Evolutionary conservation across 2,329 filamentous ascomycete genomes (phyloP).

Genomic region (Bipolaris cookei): DNA sequence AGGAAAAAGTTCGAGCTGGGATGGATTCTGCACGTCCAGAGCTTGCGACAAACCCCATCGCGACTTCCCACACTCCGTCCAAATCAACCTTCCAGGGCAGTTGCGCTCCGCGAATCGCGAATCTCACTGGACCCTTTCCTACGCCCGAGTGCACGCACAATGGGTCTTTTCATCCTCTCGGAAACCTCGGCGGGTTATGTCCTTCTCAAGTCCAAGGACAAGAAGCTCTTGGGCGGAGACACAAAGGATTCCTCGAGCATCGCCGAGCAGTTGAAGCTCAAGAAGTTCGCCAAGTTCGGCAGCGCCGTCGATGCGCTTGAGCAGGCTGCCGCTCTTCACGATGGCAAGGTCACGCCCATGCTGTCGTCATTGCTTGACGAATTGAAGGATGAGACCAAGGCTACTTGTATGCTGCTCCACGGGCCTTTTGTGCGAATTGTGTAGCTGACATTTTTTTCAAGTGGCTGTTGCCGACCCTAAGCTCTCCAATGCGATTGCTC

Average conservation of each 20-base stretch:
- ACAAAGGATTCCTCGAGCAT: constrained; percentile 82
- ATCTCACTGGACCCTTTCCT: constrained; percentile 10
- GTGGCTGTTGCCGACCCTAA: constrained; percentile 92
- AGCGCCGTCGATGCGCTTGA: constrained; percentile 88
- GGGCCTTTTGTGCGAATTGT: neutral
- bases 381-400: constrained; percentile 97
- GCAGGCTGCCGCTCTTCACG: constrained; percentile 77
- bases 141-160: constrained; percentile 26
- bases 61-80: constrained; percentile 27
- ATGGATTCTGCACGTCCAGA: constrained; percentile 13
- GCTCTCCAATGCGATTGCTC: constrained; percentile 87
- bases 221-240: constrained; percentile 86
- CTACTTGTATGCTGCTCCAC: constrained; percentile 60
- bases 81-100: constrained; percentile 17
- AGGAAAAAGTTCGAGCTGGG: constrained; percentile 21
- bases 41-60: constrained; percentile 25
- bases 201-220: constrained; percentile 97
- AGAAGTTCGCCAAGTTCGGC: constrained; percentile 96
- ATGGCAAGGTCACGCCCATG: constrained; percentile 93
- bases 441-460: constrained; percentile 24
- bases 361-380: constrained; percentile 81
- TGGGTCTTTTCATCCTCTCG: constrained; percentile 53
- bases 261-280: constrained; percentile 90
- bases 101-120: constrained; percentile 14
- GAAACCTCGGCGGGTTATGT: constrained; percentile 79